Conservation (phyloP, 371 early-diverging fungal species). For the Mortierella sp. region DNA sequence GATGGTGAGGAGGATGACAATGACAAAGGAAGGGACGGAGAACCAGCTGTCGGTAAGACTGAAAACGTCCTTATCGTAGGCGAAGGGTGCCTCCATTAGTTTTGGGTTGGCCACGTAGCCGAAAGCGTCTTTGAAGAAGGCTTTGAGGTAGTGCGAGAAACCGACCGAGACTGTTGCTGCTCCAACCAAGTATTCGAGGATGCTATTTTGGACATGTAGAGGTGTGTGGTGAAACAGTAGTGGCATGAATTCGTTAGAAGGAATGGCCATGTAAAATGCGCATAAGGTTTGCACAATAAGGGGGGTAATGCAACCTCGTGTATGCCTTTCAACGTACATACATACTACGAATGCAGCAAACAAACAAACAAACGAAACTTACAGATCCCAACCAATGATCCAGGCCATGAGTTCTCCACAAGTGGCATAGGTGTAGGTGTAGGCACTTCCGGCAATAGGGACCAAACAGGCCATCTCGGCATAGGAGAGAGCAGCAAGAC, state of each 20-base stretch:
- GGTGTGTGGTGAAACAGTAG: background rate
- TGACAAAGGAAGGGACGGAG: constrained; percentile 82
- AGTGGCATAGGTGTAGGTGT: constrained; percentile 89
- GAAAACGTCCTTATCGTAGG: constrained; percentile 66
- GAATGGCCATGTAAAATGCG: background rate
- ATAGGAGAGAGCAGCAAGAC: constrained; percentile 84
- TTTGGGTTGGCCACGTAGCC: constrained; percentile 59
- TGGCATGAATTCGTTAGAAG: background rate
- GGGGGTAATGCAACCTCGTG: too few species aligned
- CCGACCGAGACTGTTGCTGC: constrained; percentile 79
- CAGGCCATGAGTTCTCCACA: constrained; percentile 89
- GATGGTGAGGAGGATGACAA: constrained; percentile 71
- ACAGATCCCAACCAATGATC: constrained; percentile 89
- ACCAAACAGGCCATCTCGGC: constrained; percentile 88
- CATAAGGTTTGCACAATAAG: background rate
- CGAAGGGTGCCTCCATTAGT: constrained; percentile 75
- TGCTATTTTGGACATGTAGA: constrained; percentile 31
- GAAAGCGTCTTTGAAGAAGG: constrained; percentile 78
- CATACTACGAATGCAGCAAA: too few species aligned
- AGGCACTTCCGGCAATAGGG: constrained; percentile 87
- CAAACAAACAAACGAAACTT: background rate
- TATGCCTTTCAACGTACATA: background rate
- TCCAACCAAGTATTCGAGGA: constrained; percentile 87
- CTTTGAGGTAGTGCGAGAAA: constrained; percentile 83
- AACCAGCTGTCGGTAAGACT: constrained; percentile 68